Evolutionary conservation across 441 rosid species (phyloP).

Genomic region (Omphalea diandra): DNA sequence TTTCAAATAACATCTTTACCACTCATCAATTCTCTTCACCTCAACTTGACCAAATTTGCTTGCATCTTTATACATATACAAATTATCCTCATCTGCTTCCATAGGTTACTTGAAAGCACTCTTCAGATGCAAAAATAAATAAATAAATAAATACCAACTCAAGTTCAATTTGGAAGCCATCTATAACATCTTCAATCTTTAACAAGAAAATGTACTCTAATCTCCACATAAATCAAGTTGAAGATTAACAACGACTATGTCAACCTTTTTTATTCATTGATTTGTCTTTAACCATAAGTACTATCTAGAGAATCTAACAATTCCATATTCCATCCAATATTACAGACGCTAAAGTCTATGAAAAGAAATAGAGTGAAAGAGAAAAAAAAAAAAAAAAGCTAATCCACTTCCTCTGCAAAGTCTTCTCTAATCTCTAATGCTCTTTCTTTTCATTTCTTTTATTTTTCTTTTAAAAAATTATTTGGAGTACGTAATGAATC

Average conservation of each 20-base stretch:
- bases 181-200: neutral
- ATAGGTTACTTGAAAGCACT: neutral
- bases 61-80: neutral
- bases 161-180: neutral
- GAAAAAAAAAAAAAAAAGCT: too few relatives aligned
- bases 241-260: neutral
- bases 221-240: neutral
- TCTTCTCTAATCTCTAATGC: too few relatives aligned
- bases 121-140: too few relatives aligned
- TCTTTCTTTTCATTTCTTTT: too few relatives aligned
- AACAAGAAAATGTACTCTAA: constrained; percentile 3
- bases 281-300: constrained; percentile 16
- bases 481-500: too few relatives aligned
- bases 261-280: neutral
- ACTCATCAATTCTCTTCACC: neutral
- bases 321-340: neutral
- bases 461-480: too few relatives aligned
- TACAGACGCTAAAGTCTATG: too few relatives aligned
- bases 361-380: too few relatives aligned
- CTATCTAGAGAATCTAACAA: neutral
- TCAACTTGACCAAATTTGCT: constrained; percentile 12
- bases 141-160: neutral
- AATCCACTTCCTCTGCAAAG: too few relatives aligned
- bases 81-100: neutral
- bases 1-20: constrained; percentile 15